Evolutionary conservation across 805 yeast genomes (phyloP).

Genomic region (Candida yuanshanica): DNA sequence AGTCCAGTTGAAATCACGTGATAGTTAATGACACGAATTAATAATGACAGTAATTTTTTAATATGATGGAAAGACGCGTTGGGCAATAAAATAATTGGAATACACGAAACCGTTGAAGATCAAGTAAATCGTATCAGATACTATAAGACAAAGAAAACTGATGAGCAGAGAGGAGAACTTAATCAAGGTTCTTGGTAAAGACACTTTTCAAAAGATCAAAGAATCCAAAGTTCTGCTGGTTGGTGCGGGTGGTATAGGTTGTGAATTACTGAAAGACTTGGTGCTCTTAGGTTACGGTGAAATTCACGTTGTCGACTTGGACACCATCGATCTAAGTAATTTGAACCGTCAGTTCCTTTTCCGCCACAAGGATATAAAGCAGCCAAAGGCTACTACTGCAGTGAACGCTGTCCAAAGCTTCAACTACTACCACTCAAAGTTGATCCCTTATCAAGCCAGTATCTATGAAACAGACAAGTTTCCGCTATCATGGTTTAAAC

Average conservation of each 20-base stretch:
- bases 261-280: slow-evolving; percentile 80
- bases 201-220: slow-evolving; percentile 8
- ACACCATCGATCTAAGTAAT: slow-evolving; percentile 89
- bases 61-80: not conserved
- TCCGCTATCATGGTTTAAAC: slow-evolving; percentile 69
- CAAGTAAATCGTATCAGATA: too few relatives aligned
- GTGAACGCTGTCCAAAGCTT: slow-evolving; percentile 73
- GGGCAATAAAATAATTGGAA: too few relatives aligned
- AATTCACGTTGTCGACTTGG: slow-evolving; percentile 89
- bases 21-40: not conserved
- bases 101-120: too few relatives aligned
- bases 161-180: slow-evolving; percentile 16
- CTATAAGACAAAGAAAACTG: too few relatives aligned
- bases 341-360: slow-evolving; percentile 91
- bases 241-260: slow-evolving; percentile 97
- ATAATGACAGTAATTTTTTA: too few relatives aligned
- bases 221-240: slow-evolving; percentile 64
- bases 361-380: slow-evolving; percentile 82
- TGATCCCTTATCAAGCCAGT: slow-evolving; percentile 80
- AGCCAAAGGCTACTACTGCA: slow-evolving; percentile 83
- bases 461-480: slow-evolving; percentile 73
- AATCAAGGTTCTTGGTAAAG: slow-evolving; percentile 14
- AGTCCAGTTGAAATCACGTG: not conserved
- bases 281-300: slow-evolving; percentile 78
- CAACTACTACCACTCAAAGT: slow-evolving; percentile 51